These are phyloP conservation scores for Astrocystis sublimbata DNA, from an alignment of 495 filamentous ascomycete genomes.

Conservation along the genomic window DNA sequence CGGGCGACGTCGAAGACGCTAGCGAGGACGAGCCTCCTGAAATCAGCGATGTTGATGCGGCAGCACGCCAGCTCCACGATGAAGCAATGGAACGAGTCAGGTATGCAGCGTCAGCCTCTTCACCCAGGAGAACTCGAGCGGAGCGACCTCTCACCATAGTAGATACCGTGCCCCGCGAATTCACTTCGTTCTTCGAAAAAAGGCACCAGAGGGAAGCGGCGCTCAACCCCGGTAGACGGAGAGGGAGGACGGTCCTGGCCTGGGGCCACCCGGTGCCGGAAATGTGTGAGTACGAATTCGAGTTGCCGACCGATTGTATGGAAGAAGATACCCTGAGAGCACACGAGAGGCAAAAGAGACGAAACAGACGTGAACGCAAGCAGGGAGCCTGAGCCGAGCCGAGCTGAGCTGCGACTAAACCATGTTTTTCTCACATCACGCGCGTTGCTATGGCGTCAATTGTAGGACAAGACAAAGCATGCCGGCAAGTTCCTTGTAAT, in stretches of 20 bases:
- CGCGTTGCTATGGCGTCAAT: no score
- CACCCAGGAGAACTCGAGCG: conserved; percentile 27
- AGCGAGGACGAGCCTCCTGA: conserved; percentile 54
- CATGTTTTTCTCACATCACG: neutral
- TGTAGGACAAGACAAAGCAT: no score
- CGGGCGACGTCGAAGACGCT: conserved; percentile 40
- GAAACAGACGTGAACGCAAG: conserved; percentile 35
- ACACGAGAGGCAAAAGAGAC: conserved; percentile 61
- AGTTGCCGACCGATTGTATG: conserved; percentile 67
- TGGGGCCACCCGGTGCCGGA: conserved; percentile 87
- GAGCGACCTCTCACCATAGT: conserved; percentile 39
- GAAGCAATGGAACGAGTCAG: conserved; percentile 57
- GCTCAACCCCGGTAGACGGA: conserved; percentile 59
- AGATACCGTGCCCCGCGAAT: conserved; percentile 55
- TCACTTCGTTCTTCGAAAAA: conserved; percentile 83
- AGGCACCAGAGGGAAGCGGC: conserved; percentile 75
- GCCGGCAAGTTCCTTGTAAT: no score
- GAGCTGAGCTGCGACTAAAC: neutral
- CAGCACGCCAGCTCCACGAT: conserved; percentile 69
- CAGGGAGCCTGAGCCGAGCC: no score
- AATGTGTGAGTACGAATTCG: conserved; percentile 66
- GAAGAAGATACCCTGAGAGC: conserved; percentile 67
- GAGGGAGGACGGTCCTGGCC: conserved; percentile 57
- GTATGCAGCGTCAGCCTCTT: conserved; percentile 25
- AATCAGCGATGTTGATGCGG: conserved; percentile 71